Percentiles rank a stretch among this genome's conserved stretches.
Evolutionary conservation across 2,329 filamentous ascomycete species (phyloP).

Genomic region (Huntiella bhutanensis): DNA sequence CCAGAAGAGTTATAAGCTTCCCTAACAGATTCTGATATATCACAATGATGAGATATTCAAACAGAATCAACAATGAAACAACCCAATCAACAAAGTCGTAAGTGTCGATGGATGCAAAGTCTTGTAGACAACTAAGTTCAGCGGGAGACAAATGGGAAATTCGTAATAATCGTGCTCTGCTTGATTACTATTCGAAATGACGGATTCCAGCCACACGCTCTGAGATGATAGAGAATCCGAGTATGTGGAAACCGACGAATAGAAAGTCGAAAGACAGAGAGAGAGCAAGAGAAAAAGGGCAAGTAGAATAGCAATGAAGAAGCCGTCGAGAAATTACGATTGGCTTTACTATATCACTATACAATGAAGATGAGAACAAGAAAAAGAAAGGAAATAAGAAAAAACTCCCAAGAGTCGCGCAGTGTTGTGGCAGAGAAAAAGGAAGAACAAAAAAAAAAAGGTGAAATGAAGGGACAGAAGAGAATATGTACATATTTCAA

Average conservation of each 20-base stretch:
- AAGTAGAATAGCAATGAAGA: neutral
- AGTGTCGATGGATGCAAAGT: neutral
- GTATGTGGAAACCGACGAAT: neutral
- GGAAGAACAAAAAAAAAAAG: constrained; percentile 4
- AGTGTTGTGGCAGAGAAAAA: neutral
- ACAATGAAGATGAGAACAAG: constrained; percentile 12
- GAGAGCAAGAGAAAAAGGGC: neutral
- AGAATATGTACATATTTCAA: neutral
- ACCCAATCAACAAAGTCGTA: neutral
- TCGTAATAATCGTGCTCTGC: neutral
- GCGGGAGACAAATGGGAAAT: too few species aligned
- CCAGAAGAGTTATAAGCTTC: neutral
- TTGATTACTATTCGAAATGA: constrained; percentile 3
- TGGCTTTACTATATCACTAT: constrained; percentile 2
- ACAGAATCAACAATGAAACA: neutral
- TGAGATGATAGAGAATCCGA: constrained; percentile 3
- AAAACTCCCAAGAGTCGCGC: constrained; percentile 2
- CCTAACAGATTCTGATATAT: too few species aligned
- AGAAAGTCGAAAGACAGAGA: neutral
- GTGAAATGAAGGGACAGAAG: constrained; percentile 1
- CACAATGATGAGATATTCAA: too few species aligned
- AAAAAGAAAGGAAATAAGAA: constrained; percentile 7
- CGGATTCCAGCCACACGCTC: constrained; percentile 10
- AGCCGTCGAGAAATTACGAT: neutral
- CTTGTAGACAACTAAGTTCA: too few species aligned